A percentile compares a stretch with the other conserved stretches of the same genome.
Conservation (phyloP, 2,329 filamentous ascomycete species). For the Seiridium cupressi region DNA sequence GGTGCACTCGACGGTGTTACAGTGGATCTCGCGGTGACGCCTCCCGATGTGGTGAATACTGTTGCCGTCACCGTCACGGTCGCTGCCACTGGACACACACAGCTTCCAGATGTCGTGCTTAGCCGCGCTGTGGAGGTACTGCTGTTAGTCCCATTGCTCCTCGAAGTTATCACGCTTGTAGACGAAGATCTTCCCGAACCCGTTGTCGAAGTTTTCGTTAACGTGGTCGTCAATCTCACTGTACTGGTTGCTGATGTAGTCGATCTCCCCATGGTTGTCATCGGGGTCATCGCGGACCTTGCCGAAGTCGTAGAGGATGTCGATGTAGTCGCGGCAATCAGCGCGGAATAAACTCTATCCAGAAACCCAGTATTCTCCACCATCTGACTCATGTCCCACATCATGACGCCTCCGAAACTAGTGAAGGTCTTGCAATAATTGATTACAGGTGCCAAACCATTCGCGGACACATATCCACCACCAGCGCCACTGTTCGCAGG, state of each 20-base stretch:
- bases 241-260: neutral
- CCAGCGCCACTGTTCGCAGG: constrained; percentile 52
- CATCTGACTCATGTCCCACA: constrained; percentile 66
- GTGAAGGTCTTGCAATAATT: constrained; percentile 50
- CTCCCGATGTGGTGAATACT: neutral
- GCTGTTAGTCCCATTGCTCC: neutral
- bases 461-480: constrained; percentile 51
- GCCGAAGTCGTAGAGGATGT: neutral
- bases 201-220: neutral
- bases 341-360: constrained; percentile 12
- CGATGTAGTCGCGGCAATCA: neutral
- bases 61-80: neutral
- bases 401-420: constrained; percentile 67
- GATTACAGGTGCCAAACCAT: constrained; percentile 48
- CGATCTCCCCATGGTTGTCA: neutral
- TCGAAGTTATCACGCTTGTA: neutral
- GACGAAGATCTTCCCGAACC: neutral
- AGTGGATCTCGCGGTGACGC: neutral
- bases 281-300: neutral
- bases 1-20: neutral
- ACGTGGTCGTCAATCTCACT: neutral
- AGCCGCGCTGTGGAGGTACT: neutral
- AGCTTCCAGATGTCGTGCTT: neutral
- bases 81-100: neutral
- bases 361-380: constrained; percentile 59